Base-by-base conservation (phyloP, 305 asterid species). In the Stenogyne calaminthoides region DNA sequence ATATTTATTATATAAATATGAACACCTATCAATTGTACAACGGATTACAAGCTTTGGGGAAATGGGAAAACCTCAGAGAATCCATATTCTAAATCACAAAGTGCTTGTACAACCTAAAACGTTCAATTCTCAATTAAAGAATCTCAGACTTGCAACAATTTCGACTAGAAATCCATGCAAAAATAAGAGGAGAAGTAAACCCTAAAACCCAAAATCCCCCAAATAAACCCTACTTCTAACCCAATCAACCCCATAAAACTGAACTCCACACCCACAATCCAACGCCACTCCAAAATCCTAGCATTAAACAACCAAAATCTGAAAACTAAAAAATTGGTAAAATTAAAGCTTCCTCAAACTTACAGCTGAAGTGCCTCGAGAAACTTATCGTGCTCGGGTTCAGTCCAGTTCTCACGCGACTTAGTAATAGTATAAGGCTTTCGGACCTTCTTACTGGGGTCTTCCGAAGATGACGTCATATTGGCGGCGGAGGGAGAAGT, bases 361-460 rank as follows among this genome's bases (percentile, higher is more conserved):
- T 80, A 92, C 96, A 92, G 86, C 74, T 92, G 98, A 3, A 88
- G 91, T 12, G 98, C 98, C 76, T 90, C 98, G 10, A 92, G 91
- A 73, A 92, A 92, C 89, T 92, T 92, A 80, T 92, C 96, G 71
- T 92, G 98, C 86, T 92, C 98, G 19, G 96, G 96, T 20, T 92
- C 96, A 1, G 98, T 88, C 98, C 98, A 92, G 85, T 90, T 90
- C 87, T 88, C 96, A 1, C 96, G 86, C 0, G 96, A 92, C 84
- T 92, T 92, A 65, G 88, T 78, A 67, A 92, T 87, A 64, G 98
- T 92, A 79, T 92, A 92, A 11, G 96, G 98, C 73, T 92, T 92
- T 2, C 96, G 85, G 51, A 90, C 57, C 87, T 90, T 92, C 88
- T 90, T 92, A 60, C 54, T 82, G 46, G 78, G 82, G 80, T 92